phyloP scores from a whole-genome alignment of 768 basidiomycete genomes.

The Xanthoconium stramineum region DNA sequence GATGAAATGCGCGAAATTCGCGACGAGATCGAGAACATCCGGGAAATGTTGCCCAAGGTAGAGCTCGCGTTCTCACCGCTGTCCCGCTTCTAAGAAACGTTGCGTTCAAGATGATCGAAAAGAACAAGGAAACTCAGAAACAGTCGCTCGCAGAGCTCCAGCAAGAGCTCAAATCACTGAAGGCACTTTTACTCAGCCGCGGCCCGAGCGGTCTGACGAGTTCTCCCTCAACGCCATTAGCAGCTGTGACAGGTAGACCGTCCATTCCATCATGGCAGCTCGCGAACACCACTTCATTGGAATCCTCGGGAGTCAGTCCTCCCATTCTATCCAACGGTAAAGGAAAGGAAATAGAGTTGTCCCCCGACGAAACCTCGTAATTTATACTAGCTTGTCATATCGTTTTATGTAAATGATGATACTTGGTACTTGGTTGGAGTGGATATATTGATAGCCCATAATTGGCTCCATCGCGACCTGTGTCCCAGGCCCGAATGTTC shows the following conservation, averaged over 20 bases:
- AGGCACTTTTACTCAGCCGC: constrained; percentile 79
- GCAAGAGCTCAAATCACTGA: constrained; percentile 91
- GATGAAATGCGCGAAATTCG: constrained; percentile 91
- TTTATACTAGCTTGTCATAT: constrained; percentile 8
- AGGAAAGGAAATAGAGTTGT: constrained; percentile 51
- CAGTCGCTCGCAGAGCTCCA: constrained; percentile 85
- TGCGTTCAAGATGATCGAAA: constrained; percentile 80
- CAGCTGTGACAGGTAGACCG: constrained; percentile 55
- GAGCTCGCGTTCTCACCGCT: constrained; percentile 5
- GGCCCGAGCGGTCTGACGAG: constrained; percentile 48
- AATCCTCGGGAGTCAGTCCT: constrained; percentile 6
- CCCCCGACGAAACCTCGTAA: constrained; percentile 17
- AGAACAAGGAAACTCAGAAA: constrained; percentile 81
- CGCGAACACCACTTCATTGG: constrained; percentile 36
- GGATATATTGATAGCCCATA: background rate
- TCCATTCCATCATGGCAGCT: constrained; percentile 93
- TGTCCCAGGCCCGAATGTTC: constrained; percentile 51
- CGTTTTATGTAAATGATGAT: background rate
- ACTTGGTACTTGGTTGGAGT: constrained; percentile 2
- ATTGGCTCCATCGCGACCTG: background rate
- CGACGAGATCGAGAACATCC: constrained; percentile 85
- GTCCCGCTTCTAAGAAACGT: background rate
- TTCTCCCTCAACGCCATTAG: constrained; percentile 47
- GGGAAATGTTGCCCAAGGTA: constrained; percentile 93
- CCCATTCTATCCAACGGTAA: constrained; percentile 42